Conservation (phyloP, 805 yeast genomes). For the Candida bentonensis region DNA sequence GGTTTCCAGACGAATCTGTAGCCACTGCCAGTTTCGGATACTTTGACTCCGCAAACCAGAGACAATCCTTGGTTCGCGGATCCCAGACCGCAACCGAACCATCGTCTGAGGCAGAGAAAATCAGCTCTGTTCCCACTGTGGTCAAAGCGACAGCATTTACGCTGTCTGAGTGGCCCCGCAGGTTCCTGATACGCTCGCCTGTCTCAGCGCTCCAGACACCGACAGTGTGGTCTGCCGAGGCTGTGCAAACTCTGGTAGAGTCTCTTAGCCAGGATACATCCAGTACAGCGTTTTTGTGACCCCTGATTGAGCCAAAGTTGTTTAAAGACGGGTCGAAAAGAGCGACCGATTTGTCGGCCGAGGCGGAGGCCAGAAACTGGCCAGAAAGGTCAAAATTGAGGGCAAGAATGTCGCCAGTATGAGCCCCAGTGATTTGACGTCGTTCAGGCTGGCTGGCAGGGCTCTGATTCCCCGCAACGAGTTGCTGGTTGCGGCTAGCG, state of each 20-base stretch:
- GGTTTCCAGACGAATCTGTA: slow-evolving; percentile 25
- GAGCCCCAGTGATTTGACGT: not conserved
- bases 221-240: slow-evolving; percentile 49
- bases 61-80: slow-evolving; percentile 34
- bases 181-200: slow-evolving; percentile 40
- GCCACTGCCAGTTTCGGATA: slow-evolving; percentile 49
- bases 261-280: slow-evolving; percentile 44
- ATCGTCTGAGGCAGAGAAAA: slow-evolving; percentile 53
- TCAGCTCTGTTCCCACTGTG: slow-evolving; percentile 19
- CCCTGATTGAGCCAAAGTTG: slow-evolving; percentile 34
- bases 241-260: slow-evolving; percentile 26
- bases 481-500: too few species aligned
- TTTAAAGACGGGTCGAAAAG: slow-evolving; percentile 26
- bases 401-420: slow-evolving; percentile 22
- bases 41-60: slow-evolving; percentile 28
- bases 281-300: slow-evolving; percentile 55
- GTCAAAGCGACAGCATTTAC: slow-evolving; percentile 40
- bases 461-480: too few species aligned
- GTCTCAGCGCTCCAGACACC: slow-evolving; percentile 50
- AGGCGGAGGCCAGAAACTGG: slow-evolving; percentile 43
- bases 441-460: too few species aligned
- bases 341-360: slow-evolving; percentile 31
- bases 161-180: slow-evolving; percentile 34
- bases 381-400: slow-evolving; percentile 42
- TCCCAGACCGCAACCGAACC: slow-evolving; percentile 56